A percentile compares a stretch with the other conserved stretches of the same genome.
phyloP scores from a whole-genome alignment of 73 alveolate species.

The Loxodes magnus region DNA sequence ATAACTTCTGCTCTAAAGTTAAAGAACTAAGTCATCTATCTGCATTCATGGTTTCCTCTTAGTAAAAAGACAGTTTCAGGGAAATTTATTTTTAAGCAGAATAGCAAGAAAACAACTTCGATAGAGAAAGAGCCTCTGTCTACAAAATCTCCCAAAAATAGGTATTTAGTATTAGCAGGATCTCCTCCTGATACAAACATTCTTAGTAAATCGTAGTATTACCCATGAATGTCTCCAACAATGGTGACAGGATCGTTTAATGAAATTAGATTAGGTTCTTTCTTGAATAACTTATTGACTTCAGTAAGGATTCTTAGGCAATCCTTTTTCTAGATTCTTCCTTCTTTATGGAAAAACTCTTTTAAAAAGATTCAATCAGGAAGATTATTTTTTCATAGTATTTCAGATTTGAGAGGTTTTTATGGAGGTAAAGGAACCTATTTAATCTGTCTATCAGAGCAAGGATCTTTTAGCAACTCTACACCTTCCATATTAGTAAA shows the following conservation, averaged over 20 bases:
- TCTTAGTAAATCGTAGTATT: slow-evolving; percentile 79
- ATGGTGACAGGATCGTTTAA: slow-evolving; percentile 76
- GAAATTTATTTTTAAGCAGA: slow-evolving; percentile 60
- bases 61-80: slow-evolving; percentile 59
- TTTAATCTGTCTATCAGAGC: no score
- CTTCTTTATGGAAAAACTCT: slow-evolving; percentile 74
- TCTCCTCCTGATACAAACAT: slow-evolving; percentile 87
- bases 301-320: slow-evolving; percentile 54
- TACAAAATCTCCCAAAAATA: slow-evolving; percentile 84
- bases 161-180: slow-evolving; percentile 77
- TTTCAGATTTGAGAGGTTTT: background rate
- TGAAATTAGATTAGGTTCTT: slow-evolving; percentile 80
- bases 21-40: slow-evolving; percentile 71
- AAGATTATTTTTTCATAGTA: background rate
- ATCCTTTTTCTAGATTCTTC: slow-evolving; percentile 49
- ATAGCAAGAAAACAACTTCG: slow-evolving; percentile 65
- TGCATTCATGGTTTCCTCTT: no score
- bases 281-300: slow-evolving; percentile 44
- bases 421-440: background rate
- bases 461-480: no score
- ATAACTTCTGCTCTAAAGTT: slow-evolving; percentile 63
- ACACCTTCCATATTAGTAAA: no score
- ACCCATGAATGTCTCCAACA: slow-evolving; percentile 96
- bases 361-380: slow-evolving; percentile 83
- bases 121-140: slow-evolving; percentile 87